Base-by-base conservation (phyloP, 768 basidiomycete genomes). In the Candolleomyces aberdarensis region DNA sequence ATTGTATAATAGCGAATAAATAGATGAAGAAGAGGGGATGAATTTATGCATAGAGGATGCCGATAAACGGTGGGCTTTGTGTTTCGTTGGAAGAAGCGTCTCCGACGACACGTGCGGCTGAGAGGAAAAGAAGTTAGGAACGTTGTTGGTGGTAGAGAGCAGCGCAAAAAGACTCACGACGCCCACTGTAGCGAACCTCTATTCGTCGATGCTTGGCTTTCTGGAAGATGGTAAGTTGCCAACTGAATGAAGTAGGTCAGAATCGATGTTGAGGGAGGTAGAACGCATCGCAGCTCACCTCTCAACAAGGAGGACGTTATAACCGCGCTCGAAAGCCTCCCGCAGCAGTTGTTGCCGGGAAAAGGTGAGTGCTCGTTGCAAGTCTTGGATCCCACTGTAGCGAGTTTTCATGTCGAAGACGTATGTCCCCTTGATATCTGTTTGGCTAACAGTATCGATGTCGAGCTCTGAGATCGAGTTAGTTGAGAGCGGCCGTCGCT, bases 151-250 rank as follows among this genome's bases (percentile, higher is more conserved):
- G 40, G 31, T 51, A 9, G 41, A 64, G 29, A 39, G 50, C 32
- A 32, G 40, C 31, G 48, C 43, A 20, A 55, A 40, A 49, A 39
- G 20, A 69, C 79, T 70, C 67, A 83, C 83, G 87, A 62, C 87
- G 80, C 6, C 85, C 91, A 59, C 71, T 79, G 72, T 93, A 92
- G 61, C 82, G 80, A 19, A 92, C 83, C 68, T 90, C 84, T 41
- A 90, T 76, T 31, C 91, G 83, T 72, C 87, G 78, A 36, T 74
- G 75, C 66, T 84, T 85, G 56, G 81, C 85, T 66, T 78, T 83
- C 59, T 89, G 86, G 66, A 85, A 79, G 22, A 87, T 71, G 5
- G 87, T 90, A 56, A 89, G 67, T 40, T 76, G 76, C 90, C 90
- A 92, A 62, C 90, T 91, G 66, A 54, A 53, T 51, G 50, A 58